phyloP scores from a whole-genome alignment of 441 rosid species.

The Pelargonium australe region DNA sequence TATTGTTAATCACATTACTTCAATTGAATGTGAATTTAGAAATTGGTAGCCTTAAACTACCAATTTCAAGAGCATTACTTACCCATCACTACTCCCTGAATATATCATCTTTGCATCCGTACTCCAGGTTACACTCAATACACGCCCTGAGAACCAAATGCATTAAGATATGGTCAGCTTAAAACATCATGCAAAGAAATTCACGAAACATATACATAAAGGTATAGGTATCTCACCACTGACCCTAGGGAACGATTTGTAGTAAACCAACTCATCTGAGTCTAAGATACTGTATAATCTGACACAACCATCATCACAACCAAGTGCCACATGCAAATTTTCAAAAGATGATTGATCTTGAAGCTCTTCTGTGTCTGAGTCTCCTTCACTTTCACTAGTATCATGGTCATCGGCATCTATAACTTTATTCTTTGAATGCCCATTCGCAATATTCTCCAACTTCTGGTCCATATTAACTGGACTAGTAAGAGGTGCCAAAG shows the following conservation, averaged over 20 bases:
- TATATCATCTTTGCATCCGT: constrained; percentile 50
- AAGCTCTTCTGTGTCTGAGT: constrained; percentile 43
- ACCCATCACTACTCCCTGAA: constrained; percentile 96
- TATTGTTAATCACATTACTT: background rate
- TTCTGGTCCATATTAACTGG: constrained; percentile 25
- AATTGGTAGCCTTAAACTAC: background rate
- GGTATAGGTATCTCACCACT: constrained; percentile 68
- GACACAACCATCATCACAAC: constrained; percentile 89
- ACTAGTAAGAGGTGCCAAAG: constrained; percentile 43
- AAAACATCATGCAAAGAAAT: constrained; percentile 20
- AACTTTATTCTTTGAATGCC: constrained; percentile 32
- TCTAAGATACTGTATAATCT: constrained; percentile 54
- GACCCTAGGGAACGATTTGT: constrained; percentile 82
- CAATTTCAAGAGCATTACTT: constrained; percentile 24
- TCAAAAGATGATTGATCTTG: constrained; percentile 26
- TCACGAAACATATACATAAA: constrained; percentile 14
- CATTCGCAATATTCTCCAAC: constrained; percentile 43
- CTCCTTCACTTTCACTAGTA: constrained; percentile 55
- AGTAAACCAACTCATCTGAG: constrained; percentile 47
- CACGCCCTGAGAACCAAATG: constrained; percentile 49
- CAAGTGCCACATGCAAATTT: constrained; percentile 54
- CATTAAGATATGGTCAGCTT: constrained; percentile 14
- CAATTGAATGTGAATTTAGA: constrained; percentile 8
- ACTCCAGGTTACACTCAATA: constrained; percentile 78
- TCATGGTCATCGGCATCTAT: constrained; percentile 31